Evolutionary conservation across 257 asterid species (phyloP), one percentile per base, ranked within the genome.

Genomic region (Henckelia pumila): DNA sequence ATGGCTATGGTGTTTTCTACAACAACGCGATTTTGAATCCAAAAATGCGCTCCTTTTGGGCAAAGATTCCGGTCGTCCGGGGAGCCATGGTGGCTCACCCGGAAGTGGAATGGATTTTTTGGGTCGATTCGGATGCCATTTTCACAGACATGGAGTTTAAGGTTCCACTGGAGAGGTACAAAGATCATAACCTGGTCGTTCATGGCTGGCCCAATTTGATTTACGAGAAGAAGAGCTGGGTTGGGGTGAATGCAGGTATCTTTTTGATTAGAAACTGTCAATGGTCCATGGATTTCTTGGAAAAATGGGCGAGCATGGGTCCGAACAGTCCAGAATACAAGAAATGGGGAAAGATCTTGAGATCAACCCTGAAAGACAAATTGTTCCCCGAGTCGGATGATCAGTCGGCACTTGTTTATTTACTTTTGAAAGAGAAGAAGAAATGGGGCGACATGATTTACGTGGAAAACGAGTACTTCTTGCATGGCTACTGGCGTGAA

Each of bases 21-120:
- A 47, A 14, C 55, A 47, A 47, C 55, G 55, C 55, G 55, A 16
- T 47, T 47, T 47, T 47, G 55, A 47, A 47, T 47, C 55, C 55
- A 2, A 47, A 47, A 47, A 47, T 47, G 55, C 55, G 55, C 8
- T 47, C 55, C 3, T 47, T 16, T 47, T 47, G 55, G 55, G 20
- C 55, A 3, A 91, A 91, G 63, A 77, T 86, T 8, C 91, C 97
- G 5, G 5, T 83, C 1, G 73, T 83, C 24, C 76, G 88, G 71
- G 91, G 89, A 9, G 79, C 97, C 1, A 91, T 91, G 97, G 7
- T 91, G 76, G 93, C 95, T 56, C 96, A 85, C 21, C 97, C 97
- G 0, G 88, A 88, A 35, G 62, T 67, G 1, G 97, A 88, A 75
- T 91, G 97, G 96, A 59, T 88, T 26, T 73, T 85, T 66, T 91